A percentile compares a stretch with the other conserved stretches of the same genome.
These are phyloP conservation scores for Vitis hybrid DNA, from an alignment of 177 flowering plant species.

Conservation along the genomic window DNA sequence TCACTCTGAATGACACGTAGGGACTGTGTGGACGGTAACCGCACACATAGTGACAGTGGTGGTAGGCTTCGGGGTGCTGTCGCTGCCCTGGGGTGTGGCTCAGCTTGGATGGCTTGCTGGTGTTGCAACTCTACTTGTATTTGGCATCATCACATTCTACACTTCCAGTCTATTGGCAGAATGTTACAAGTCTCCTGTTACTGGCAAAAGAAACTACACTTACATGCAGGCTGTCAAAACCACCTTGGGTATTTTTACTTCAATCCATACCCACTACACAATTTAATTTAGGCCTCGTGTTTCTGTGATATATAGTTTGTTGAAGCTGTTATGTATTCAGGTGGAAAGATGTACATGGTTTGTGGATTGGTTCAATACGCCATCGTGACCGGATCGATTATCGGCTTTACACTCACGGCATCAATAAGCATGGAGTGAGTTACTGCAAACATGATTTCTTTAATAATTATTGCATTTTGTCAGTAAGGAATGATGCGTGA, in stretches of 20 bases:
- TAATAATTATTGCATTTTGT: neutral
- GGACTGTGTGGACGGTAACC: conserved; percentile 32
- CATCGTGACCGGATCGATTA: conserved; percentile 26
- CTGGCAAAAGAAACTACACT: conserved; percentile 39
- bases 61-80: conserved; percentile 54
- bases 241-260: conserved; percentile 28
- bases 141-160: conserved; percentile 33
- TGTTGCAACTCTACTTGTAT: conserved; percentile 18
- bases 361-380: conserved; percentile 44
- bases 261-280: too few species aligned
- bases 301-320: neutral
- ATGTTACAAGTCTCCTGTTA: conserved; percentile 37
- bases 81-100: conserved; percentile 49
- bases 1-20: too few species aligned
- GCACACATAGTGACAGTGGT: conserved; percentile 60
- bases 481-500: neutral
- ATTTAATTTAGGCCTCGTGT: too few species aligned
- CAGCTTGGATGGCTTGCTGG: conserved; percentile 57
- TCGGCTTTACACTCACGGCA: conserved; percentile 50
- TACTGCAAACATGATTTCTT: neutral
- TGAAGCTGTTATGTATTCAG: conserved; percentile 18
- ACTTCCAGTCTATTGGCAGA: conserved; percentile 44
- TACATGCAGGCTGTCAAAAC: conserved; percentile 40
- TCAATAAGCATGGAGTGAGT: conserved; percentile 53
- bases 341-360: conserved; percentile 28